These are phyloP conservation scores for Neophaeococcomyces mojaviensis DNA, from an alignment of 2,329 filamentous ascomycete species.

Conservation along the genomic window DNA sequence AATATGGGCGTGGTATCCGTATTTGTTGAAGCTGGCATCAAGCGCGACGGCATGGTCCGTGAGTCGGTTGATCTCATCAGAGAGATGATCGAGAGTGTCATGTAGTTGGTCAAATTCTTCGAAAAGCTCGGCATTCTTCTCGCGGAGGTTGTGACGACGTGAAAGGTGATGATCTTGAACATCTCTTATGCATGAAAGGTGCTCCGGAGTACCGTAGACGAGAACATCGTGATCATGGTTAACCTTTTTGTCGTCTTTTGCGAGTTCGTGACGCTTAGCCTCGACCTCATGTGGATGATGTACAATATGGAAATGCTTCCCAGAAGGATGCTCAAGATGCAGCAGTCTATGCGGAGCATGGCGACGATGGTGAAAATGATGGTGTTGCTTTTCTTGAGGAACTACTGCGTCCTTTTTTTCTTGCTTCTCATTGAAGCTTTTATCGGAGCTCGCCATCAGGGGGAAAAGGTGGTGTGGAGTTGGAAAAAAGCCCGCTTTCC, in stretches of 20 bases:
- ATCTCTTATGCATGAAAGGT: conserved; percentile 43
- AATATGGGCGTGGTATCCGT: conserved; percentile 54
- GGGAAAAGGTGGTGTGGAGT: too few species aligned
- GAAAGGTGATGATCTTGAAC: conserved; percentile 48
- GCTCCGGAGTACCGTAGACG: conserved; percentile 50
- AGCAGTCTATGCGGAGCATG: too few species aligned
- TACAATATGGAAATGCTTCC: neutral
- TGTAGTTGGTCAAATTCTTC: conserved; percentile 52
- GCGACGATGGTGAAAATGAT: neutral
- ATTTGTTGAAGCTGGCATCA: conserved; percentile 56
- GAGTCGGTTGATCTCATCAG: conserved; percentile 47
- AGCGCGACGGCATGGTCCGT: conserved; percentile 48
- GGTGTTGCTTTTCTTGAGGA: neutral
- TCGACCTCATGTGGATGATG: neutral
- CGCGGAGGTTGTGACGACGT: conserved; percentile 40
- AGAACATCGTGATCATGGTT: conserved; percentile 46
- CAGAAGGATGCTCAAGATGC: conserved; percentile 4
- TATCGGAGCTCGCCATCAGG: neutral
- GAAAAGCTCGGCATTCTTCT: conserved; percentile 44
- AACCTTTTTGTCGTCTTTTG: neutral
- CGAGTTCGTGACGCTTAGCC: neutral
- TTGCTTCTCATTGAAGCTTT: neutral
- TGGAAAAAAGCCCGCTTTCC: too few species aligned
- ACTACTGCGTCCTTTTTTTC: neutral
- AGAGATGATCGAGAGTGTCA: conserved; percentile 46